Evolutionary conservation across 2,329 filamentous ascomycete genomes (phyloP), one percentile per base, ranked within the genome.

Genomic region (Aspergillus aculeatus): DNA sequence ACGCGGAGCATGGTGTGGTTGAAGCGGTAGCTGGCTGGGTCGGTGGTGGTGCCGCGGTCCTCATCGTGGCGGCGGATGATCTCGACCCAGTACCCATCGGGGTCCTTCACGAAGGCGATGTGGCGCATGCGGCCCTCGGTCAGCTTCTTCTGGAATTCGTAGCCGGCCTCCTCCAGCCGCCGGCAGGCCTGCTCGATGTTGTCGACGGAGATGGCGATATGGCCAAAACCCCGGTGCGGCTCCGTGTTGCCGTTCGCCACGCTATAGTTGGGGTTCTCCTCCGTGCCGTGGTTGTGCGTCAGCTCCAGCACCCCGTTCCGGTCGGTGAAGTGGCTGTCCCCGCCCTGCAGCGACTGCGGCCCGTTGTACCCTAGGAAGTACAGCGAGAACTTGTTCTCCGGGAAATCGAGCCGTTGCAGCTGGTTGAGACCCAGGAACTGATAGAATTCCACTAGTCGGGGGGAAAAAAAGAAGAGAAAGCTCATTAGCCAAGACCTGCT

Each of bases 311-410:
- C 84, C 50, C 91, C 95, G 77, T 96, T 89, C 57, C 95, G 89
- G 77, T 96, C 91, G 5, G 84, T 86, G 80, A 89, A 93, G 71
- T 88, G 85, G 64, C 87, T 87, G 69, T 88, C 89, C 59, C 84
- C 81, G 9, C 84, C 81, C 10, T 90, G 95, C n/a, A 86, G 80
- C 14, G 94, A 89, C 41, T 84, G 82, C 10, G 91, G 86, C 32
- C 86, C 85, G 73, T 96, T 89, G 79, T 96, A 98, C 61, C 89
- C 92, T 61, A 99, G 83, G 80, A 98, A 98, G 82, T 98, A 98
- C 29, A 97, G 86, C 70, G 95, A 91, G 77, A 98, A 98, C 73
- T 96, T 96, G 76, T 86, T 86, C 61, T 96, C 92, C 14, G 93
- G 90, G 72, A 92, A 90, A 63, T 89, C 82, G 50, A 95, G 82